phyloP scores from a whole-genome alignment of 192 early-diverging fungal genomes.

The Coemansia sp. region DNA sequence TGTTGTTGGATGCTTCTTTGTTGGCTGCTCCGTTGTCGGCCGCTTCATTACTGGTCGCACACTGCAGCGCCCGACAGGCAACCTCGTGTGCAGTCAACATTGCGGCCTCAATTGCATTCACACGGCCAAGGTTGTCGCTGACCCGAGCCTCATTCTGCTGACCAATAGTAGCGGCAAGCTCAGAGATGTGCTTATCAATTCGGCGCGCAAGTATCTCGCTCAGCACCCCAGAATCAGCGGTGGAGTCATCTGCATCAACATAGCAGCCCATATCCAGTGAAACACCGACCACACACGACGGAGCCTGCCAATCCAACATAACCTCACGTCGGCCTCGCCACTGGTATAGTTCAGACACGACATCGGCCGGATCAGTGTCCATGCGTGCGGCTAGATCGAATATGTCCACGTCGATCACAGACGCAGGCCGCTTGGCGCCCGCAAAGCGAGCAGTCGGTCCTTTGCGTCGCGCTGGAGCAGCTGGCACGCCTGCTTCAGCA shows the following conservation, averaged over 20 bases:
- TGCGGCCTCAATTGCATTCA: slow-evolving; percentile 19
- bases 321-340: slow-evolving; percentile 49
- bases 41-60: neutral
- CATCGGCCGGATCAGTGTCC: slow-evolving; percentile 16
- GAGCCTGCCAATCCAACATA: slow-evolving; percentile 41
- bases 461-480: neutral
- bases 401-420: slow-evolving; percentile 20
- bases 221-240: slow-evolving; percentile 10
- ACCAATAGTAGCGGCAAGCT: slow-evolving; percentile 15
- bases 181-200: slow-evolving; percentile 29
- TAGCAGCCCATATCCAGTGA: slow-evolving; percentile 29
- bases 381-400: slow-evolving; percentile 27
- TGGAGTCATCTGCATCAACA: neutral
- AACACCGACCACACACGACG: slow-evolving; percentile 37
- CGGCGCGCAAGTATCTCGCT: slow-evolving; percentile 24
- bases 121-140: slow-evolving; percentile 18
- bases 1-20: neutral
- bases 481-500: neutral
- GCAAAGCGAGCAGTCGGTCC: slow-evolving; percentile 5
- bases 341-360: slow-evolving; percentile 34
- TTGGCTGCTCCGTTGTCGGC: neutral
- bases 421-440: slow-evolving; percentile 6
- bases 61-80: no score
- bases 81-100: slow-evolving; percentile 15
- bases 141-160: slow-evolving; percentile 35